phyloP scores from a whole-genome alignment of 495 filamentous ascomycete genomes.

The Talaromyces adpressus region DNA sequence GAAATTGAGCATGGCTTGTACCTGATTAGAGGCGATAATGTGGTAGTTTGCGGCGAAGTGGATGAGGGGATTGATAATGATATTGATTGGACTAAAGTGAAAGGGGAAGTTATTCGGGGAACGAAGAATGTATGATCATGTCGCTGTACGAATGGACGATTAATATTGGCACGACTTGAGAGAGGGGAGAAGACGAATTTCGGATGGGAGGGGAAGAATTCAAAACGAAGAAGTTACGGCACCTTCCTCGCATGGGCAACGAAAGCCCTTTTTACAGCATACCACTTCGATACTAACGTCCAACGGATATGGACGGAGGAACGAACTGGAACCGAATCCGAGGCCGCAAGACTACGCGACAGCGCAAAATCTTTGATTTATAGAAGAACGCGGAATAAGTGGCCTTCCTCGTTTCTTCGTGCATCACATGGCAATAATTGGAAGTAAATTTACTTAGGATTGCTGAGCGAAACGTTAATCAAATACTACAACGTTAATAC shows the following conservation, averaged over 20 bases:
- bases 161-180: neutral
- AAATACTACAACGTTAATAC: neutral
- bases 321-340: neutral
- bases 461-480: neutral
- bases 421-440: neutral
- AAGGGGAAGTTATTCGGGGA: conserved; percentile 72
- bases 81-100: conserved; percentile 88
- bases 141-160: neutral
- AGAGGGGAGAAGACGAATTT: neutral
- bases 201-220: too few relatives aligned
- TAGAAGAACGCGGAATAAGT: neutral
- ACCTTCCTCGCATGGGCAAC: neutral
- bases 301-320: neutral
- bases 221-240: neutral
- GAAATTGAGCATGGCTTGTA: conserved; percentile 85
- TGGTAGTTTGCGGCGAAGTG: conserved; percentile 82
- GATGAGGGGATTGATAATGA: conserved; percentile 80
- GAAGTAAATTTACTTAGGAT: neutral
- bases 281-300: neutral
- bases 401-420: neutral
- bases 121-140: conserved; percentile 66
- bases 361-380: neutral
- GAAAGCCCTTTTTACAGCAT: neutral
- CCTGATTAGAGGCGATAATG: conserved; percentile 88
- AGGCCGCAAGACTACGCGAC: neutral